phyloP scores from a whole-genome alignment of 306 rosid species.

The Acacia crassicarpa region DNA sequence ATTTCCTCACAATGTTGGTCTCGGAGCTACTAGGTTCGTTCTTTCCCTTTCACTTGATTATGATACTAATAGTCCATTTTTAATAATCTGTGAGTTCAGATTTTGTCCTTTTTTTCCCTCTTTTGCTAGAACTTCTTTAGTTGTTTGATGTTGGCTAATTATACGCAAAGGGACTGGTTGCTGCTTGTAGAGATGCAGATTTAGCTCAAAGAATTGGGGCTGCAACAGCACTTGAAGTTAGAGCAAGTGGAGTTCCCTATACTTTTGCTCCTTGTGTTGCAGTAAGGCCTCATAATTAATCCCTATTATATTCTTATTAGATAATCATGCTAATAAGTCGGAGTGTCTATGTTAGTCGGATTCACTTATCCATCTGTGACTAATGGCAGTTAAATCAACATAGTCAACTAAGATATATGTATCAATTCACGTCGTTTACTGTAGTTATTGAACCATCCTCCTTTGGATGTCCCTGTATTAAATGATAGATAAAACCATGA shows the following conservation, averaged over 20 bases:
- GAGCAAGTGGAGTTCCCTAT: constrained; percentile 78
- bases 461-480: neutral
- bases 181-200: constrained; percentile 68
- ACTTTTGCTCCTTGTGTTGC: constrained; percentile 86
- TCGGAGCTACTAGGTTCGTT: constrained; percentile 81
- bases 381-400: constrained; percentile 1
- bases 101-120: neutral
- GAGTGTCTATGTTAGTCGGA: neutral
- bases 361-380: neutral
- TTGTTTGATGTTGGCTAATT: neutral
- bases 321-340: neutral
- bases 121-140: too few species aligned
- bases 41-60: constrained; percentile 15
- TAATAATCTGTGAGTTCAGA: neutral
- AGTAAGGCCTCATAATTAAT: constrained; percentile 49
- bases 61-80: neutral
- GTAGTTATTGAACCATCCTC: neutral
- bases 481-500: neutral
- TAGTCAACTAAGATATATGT: constrained; percentile 12
- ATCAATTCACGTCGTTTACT: neutral
- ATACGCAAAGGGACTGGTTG: neutral
- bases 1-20: constrained; percentile 84
- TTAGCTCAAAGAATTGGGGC: constrained; percentile 75
- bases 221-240: constrained; percentile 84
- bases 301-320: neutral